Base-by-base conservation (phyloP, 148 eudicot species). In the Nyssa sinensis region DNA sequence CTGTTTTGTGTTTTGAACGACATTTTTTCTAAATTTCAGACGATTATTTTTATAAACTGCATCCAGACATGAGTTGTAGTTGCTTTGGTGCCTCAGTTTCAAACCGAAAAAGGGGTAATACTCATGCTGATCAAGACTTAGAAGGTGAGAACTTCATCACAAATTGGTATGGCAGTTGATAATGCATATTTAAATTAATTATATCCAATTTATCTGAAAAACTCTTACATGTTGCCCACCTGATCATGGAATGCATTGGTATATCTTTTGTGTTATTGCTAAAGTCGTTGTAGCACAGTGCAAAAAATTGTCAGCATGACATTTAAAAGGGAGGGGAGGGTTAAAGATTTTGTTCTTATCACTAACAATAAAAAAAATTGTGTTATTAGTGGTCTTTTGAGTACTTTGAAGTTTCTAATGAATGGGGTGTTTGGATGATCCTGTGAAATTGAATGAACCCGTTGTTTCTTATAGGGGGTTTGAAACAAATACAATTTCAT, bases 11-110 rank as follows among this genome's bases (percentile, higher is more conserved):
- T 37, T 37, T 37, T 37, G 4, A 37, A 37, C 5, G 44, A n/a
- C 44, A 37, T 37, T 37, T 37, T 9, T 37, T 37, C 44, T 4
- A 37, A 37, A 72, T n/a, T n/a, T n/a, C n/a, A n/a, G n/a, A n/a
- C n/a, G n/a, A n/a, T n/a, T n/a, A n/a, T n/a, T n/a, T n/a, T n/a
- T n/a, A n/a, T n/a, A n/a, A n/a, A n/a, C n/a, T n/a, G n/a, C n/a
- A n/a, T n/a, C 27, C 71, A 66, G 87, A 77, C 55, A 85, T 88
- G 91, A 65, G 75, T 67, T 85, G 91, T 73, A 60, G 79, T 77
- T 85, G 91, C 83, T 88, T 85, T 73, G 85, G 91, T 49, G 29
- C 62, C 80, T 69, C 72, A 34, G 65, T 30, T 77, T 51, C 49
- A 10, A 78, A 70, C 75, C 73, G 62, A 71, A 82, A 64, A 64